Base-by-base conservation (phyloP, 495 filamentous ascomycete genomes). In the Jackrogersella multiformis region DNA sequence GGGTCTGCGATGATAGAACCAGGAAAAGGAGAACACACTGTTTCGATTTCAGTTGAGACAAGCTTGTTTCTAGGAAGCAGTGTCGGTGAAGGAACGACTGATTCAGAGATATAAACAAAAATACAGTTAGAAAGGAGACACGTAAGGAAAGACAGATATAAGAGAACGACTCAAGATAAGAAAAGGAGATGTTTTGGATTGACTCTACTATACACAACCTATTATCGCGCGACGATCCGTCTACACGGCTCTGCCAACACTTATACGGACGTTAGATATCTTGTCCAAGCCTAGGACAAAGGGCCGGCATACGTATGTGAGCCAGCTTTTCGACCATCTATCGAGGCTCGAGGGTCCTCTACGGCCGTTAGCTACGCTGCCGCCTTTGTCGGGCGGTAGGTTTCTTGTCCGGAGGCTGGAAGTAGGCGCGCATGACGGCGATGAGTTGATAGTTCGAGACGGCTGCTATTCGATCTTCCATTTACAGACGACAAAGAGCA, bases 201-300 rank as follows among this genome's bases (percentile, higher is more conserved):
- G 9, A 60, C 21, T 39, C 26, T 28, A 18, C 30, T 54, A 63
- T 52, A 62, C 49, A 44, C 20, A 21, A 12, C 30, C 4, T 20
- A 44, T 3, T 49, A 34, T 44, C 46, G 34, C 42, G 39, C 35
- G 55, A 34, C 12, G 18, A 1, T n/a, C 23, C 18, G 1, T 12
- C 51, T 12, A 13, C 34, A 49, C n/a, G 26, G 54, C 13, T 2
- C 45, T 16, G 15, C 41, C 35, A 18, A 21, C 64, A 55, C 48
- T 64, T 69, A 69, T 60, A 64, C 59, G 36, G 30, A 13, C 35
- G 0, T 28, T 13, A 13, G 9, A 16, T 32, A 69, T 60, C 64
- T 69, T 69, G 66, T 69, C 46, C 21, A 21, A 8, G 13, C 7
- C 23, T 48, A 20, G 34, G 63, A 58, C 63, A 68, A 63, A 57